These are phyloP conservation scores for Fusarium incarnatum DNA, from an alignment of 2,329 filamentous ascomycete genomes.

Conservation along the genomic window DNA sequence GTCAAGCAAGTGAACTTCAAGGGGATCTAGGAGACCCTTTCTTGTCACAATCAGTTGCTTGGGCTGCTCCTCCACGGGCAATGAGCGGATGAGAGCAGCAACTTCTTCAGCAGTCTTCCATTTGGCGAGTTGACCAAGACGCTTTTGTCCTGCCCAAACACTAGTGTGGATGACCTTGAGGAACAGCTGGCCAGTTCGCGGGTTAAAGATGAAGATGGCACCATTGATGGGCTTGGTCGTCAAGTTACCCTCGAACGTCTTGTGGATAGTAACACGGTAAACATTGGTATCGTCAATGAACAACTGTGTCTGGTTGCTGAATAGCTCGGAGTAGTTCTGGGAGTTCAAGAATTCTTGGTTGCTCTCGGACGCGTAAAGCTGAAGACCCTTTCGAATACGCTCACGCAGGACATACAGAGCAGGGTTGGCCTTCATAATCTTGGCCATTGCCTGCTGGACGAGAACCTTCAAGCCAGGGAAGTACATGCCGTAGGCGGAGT, in stretches of 20 bases:
- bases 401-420: constrained; percentile 95
- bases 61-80: constrained; percentile 97
- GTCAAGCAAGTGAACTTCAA: constrained; percentile 96
- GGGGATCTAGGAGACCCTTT: constrained; percentile 95
- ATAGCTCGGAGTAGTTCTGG: constrained; percentile 98
- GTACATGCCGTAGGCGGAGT: constrained; percentile 98
- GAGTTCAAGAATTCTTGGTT: constrained; percentile 99
- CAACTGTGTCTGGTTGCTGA: constrained; percentile 98
- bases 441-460: constrained; percentile 98
- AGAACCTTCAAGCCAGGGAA: constrained; percentile 97
- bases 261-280: constrained; percentile 99
- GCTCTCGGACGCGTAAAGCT: constrained; percentile 97
- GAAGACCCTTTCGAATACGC: constrained; percentile 97
- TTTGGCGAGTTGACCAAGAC: constrained; percentile 96
- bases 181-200: constrained; percentile 96
- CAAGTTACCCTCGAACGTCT: constrained; percentile 98
- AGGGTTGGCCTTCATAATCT: constrained; percentile 99
- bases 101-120: constrained; percentile 99
- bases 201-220: constrained; percentile 99
- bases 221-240: constrained; percentile 99
- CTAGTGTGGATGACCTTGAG: constrained; percentile 99
- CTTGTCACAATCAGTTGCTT: constrained; percentile 98
- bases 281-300: constrained; percentile 99
- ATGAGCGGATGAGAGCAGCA: constrained; percentile 91
- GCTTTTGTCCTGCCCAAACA: constrained; percentile 99